Conservation (phyloP, 129 eudicot species). For the Erigeron canadensis region DNA sequence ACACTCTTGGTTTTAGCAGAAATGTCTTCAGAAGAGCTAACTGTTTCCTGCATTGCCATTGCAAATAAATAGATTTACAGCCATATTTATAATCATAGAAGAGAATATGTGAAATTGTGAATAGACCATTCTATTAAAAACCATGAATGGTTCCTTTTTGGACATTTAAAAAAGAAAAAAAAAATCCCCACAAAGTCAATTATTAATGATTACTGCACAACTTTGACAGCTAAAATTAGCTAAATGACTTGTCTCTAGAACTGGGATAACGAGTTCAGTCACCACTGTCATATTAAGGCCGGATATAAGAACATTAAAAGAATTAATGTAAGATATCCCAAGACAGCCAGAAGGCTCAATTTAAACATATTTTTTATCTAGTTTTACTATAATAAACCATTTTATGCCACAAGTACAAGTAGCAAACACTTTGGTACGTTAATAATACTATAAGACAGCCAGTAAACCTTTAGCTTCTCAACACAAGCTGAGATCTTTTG, state of each 20-base stretch:
- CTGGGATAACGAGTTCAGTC: too few species aligned
- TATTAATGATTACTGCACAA: constrained; percentile 11
- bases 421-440: constrained; percentile 2
- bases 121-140: background rate
- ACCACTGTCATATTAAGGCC: too few species aligned
- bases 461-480: constrained; percentile 76
- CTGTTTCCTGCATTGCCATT: constrained; percentile 62
- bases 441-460: background rate
- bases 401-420: constrained; percentile 4
- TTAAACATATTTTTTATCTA: background rate
- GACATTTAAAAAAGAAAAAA: constrained; percentile 11
- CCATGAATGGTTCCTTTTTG: constrained; percentile 1
- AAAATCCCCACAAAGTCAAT: constrained; percentile 15
- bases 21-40: constrained; percentile 90
- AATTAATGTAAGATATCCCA: too few species aligned
- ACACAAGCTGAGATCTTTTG: constrained; percentile 69
- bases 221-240: constrained; percentile 2
- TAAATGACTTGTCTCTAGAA: too few species aligned
- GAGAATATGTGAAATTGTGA: background rate
- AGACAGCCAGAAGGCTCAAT: too few species aligned
- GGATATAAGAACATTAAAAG: too few species aligned
- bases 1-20: constrained; percentile 96
- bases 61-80: background rate
- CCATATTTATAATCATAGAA: constrained; percentile 15
- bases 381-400: constrained; percentile 17